Percentiles rank a stretch among this genome's conserved stretches.
These are phyloP conservation scores for Suillus weaverae DNA, from an alignment of 768 basidiomycete genomes.

Conservation along the genomic window DNA sequence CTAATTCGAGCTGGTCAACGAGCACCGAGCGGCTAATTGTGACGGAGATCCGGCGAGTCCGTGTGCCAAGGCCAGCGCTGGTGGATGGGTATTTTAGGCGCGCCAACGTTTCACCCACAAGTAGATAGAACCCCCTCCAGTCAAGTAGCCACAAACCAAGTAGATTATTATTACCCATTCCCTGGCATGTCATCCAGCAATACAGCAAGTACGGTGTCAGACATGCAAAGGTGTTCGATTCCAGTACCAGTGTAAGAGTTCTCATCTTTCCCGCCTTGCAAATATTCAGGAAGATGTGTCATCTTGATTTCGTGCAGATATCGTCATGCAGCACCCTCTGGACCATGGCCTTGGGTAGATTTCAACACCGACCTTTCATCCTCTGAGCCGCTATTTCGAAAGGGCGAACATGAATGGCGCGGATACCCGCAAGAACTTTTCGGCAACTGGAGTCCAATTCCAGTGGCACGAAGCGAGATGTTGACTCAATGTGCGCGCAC, in stretches of 20 bases:
- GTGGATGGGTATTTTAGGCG: background rate
- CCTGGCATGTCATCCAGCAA: too few relatives aligned
- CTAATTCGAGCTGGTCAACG: background rate
- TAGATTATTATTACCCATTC: too few relatives aligned
- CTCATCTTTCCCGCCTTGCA: background rate
- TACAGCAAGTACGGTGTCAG: background rate
- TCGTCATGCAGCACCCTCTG: constrained; percentile 39
- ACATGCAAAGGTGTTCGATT: background rate
- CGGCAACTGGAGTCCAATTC: constrained; percentile 54
- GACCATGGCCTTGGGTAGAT: constrained; percentile 46
- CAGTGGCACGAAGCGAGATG: constrained; percentile 39
- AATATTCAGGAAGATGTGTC: background rate
- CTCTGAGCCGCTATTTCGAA: background rate
- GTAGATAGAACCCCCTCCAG: background rate
- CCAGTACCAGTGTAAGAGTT: background rate
- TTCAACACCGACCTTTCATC: constrained; percentile 26
- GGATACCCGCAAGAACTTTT: constrained; percentile 53
- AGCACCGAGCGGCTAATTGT: background rate
- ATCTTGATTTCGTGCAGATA: constrained; percentile 19
- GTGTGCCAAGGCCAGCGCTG: background rate
- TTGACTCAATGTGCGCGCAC: background rate
- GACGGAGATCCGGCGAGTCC: background rate
- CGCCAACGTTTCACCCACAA: background rate
- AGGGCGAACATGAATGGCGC: constrained; percentile 25
- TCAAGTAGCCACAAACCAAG: background rate